Conservation (phyloP, 345 rosid species). For the Syzygium oleosum region DNA sequence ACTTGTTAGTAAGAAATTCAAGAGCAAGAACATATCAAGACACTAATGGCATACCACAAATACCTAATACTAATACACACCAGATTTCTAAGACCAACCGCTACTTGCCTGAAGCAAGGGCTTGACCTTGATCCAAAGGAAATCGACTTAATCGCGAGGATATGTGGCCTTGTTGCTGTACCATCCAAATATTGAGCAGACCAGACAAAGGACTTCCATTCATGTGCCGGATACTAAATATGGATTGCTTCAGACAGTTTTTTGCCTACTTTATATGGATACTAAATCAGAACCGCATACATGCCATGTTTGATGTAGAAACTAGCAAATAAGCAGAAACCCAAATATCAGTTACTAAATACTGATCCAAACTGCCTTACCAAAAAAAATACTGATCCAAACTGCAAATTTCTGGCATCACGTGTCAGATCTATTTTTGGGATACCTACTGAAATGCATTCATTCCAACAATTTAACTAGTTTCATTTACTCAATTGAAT, state of each 20-base stretch:
- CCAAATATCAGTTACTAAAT: not conserved
- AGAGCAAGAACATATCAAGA: no score
- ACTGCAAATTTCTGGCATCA: not conserved
- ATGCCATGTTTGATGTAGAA: not conserved
- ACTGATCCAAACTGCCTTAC: fast-evolving
- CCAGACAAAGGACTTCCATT: no score
- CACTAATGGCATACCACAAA: not conserved
- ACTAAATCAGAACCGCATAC: not conserved
- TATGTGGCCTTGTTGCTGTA: fast-evolving
- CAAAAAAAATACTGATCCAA: fast-evolving
- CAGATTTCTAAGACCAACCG: not conserved
- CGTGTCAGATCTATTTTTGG: not conserved
- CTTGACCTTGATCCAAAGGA: not conserved
- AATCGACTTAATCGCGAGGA: fast-evolving
- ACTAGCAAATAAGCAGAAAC: not conserved
- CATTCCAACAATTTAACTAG: no score
- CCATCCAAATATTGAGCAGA: not conserved
- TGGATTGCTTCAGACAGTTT: not conserved
- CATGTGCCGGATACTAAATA: no score
- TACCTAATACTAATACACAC: not conserved
- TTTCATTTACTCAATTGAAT: not conserved
- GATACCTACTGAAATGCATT: not conserved
- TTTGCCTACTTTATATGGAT: not conserved
- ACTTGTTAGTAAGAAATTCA: not conserved
- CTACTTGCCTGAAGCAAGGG: not conserved